phyloP scores from a whole-genome alignment of 345 rosid genomes.

The Rhizophora mangle region DNA sequence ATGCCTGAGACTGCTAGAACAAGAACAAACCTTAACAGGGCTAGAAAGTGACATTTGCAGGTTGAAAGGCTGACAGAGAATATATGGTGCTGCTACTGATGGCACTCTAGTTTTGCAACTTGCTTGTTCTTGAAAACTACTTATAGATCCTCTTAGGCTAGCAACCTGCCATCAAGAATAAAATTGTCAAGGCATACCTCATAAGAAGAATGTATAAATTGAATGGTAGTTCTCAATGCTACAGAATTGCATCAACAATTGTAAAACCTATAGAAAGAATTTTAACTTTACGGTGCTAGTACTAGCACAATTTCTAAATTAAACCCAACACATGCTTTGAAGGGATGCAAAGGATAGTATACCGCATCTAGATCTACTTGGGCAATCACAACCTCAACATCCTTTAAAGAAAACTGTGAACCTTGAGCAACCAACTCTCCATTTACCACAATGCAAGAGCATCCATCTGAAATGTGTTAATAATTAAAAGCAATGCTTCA shows the following conservation, averaged over 20 bases:
- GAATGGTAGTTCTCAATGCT: neutral
- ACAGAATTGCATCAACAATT: neutral
- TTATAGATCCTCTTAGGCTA: slow-evolving; percentile 80
- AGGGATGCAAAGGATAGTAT: slow-evolving; percentile 20
- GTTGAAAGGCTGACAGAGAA: slow-evolving; percentile 68
- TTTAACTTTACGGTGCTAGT: neutral
- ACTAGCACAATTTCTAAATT: too few relatives aligned
- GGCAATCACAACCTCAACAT: slow-evolving; percentile 82
- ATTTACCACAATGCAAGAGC: slow-evolving; percentile 75
- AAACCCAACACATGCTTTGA: neutral
- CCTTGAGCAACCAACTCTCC: slow-evolving; percentile 88
- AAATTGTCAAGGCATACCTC: neutral
- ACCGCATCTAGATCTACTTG: slow-evolving; percentile 95
- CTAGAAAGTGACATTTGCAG: slow-evolving; percentile 62
- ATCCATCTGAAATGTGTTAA: slow-evolving; percentile 58
- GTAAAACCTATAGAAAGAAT: neutral
- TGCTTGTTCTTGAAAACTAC: slow-evolving; percentile 90
- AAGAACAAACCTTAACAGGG: slow-evolving; percentile 58
- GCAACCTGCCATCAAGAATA: slow-evolving; percentile 62
- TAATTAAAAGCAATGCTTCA: neutral
- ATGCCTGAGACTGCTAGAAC: neutral
- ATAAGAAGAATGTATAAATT: neutral
- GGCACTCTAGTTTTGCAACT: slow-evolving; percentile 61
- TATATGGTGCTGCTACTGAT: slow-evolving; percentile 62
- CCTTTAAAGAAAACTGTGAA: slow-evolving; percentile 88